phyloP scores from a whole-genome alignment of 805 yeast species.

The Teunomyces barrocoloradensis region DNA sequence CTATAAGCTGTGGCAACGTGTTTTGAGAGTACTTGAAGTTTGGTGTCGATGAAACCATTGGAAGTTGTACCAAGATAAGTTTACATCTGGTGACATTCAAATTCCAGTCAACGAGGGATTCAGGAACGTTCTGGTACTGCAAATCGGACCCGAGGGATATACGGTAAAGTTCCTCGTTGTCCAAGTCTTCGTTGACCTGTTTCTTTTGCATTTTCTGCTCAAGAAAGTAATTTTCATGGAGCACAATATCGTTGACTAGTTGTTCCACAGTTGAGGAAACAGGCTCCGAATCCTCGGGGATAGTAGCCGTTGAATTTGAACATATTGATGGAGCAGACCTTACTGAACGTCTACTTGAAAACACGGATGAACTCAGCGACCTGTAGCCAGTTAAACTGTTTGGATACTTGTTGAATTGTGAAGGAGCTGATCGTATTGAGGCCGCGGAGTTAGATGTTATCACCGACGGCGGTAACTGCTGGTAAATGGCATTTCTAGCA shows the following conservation, averaged over 20 bases:
- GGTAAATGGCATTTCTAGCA: constrained; percentile 44
- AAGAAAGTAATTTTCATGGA: constrained; percentile 32
- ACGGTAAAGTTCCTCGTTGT: constrained; percentile 29
- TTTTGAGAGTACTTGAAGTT: constrained; percentile 31
- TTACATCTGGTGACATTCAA: constrained; percentile 49
- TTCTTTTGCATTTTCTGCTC: constrained; percentile 11
- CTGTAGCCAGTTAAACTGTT: constrained; percentile 17
- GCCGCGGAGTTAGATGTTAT: constrained; percentile 23
- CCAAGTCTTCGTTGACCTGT: constrained; percentile 14
- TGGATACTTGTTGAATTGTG: constrained; percentile 22
- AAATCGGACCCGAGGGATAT: constrained; percentile 42
- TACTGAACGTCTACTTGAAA: constrained; percentile 37
- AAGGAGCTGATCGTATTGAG: constrained; percentile 42
- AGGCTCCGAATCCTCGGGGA: constrained; percentile 45
- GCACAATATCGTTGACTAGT: constrained; percentile 39
- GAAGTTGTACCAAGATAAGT: constrained; percentile 40
- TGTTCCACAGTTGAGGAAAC: constrained; percentile 43
- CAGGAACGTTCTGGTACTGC: constrained; percentile 37
- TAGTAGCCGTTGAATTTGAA: constrained; percentile 41
- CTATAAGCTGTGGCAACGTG: constrained; percentile 39
- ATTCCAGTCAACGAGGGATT: constrained; percentile 50
- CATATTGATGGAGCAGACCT: constrained; percentile 44
- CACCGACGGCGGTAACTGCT: constrained; percentile 34
- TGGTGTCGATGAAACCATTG: constrained; percentile 36
- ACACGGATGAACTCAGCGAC: constrained; percentile 38